Percentiles rank a stretch among this genome's conserved stretches.
Evolutionary conservation across 2,329 filamentous ascomycete species (phyloP).

Genomic region (Sclerotinia borealis): DNA sequence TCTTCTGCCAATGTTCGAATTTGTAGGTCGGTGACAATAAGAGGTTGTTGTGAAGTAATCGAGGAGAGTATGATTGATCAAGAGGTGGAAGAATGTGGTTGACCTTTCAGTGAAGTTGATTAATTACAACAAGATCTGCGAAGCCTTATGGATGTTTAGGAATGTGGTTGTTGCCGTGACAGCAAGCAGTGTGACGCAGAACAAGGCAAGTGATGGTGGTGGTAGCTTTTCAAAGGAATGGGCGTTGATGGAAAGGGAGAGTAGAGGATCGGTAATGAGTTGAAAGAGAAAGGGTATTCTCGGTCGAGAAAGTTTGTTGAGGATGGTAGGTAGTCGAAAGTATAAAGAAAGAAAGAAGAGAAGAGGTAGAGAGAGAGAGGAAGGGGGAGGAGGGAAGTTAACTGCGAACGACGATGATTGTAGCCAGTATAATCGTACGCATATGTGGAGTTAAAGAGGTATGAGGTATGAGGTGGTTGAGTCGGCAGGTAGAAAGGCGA

Average conservation of each 20-base stretch:
- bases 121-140: slow-evolving; percentile 14
- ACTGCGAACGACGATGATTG: slow-evolving; percentile 29
- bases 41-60: background rate
- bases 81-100: background rate
- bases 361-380: slow-evolving; percentile 31
- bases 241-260: slow-evolving; percentile 11
- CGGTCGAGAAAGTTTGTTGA: background rate
- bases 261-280: slow-evolving; percentile 20
- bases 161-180: slow-evolving; percentile 21
- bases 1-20: slow-evolving; percentile 28
- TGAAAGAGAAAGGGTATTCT: slow-evolving; percentile 27
- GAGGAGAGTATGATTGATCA: background rate
- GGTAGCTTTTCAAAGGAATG: slow-evolving; percentile 15
- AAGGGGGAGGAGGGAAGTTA: slow-evolving; percentile 31
- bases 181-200: slow-evolving; percentile 24
- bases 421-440: slow-evolving; percentile 27
- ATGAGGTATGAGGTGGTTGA: slow-evolving; percentile 14
- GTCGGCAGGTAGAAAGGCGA: slow-evolving; percentile 5
- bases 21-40: slow-evolving; percentile 2
- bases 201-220: slow-evolving; percentile 15
- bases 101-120: background rate
- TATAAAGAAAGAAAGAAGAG: slow-evolving; percentile 17
- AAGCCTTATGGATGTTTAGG: slow-evolving; percentile 12
- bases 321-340: slow-evolving; percentile 17
- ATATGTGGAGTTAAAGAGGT: slow-evolving; percentile 13